These are phyloP conservation scores for Pleurotus cornucopiae DNA, from an alignment of 768 basidiomycete genomes.

Conservation along the genomic window DNA sequence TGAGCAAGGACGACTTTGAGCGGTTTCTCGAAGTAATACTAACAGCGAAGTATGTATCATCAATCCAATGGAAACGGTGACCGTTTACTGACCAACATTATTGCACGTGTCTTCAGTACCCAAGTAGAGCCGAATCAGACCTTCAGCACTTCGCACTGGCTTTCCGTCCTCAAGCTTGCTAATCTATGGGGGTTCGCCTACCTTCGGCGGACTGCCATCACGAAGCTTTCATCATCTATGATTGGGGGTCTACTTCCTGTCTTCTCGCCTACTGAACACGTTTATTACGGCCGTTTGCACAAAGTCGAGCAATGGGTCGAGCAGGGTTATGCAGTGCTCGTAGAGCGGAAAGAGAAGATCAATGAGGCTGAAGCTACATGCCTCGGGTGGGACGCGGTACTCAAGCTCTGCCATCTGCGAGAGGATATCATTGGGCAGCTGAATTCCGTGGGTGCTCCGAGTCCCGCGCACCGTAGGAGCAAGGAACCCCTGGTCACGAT, in stretches of 20 bases:
- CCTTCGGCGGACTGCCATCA: not conserved
- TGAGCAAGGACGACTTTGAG: not conserved
- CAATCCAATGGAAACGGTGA: too few species aligned
- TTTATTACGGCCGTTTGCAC: not conserved
- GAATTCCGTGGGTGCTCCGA: too few species aligned
- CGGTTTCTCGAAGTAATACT: not conserved
- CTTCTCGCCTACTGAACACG: not conserved
- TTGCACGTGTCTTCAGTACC: too few species aligned
- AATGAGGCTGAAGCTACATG: not conserved
- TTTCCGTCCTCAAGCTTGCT: not conserved
- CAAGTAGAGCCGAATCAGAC: too few species aligned
- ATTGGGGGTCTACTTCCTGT: too few species aligned
- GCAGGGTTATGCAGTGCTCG: not conserved
- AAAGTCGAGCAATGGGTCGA: not conserved
- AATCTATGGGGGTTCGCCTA: conserved; percentile 2
- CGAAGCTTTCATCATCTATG: not conserved
- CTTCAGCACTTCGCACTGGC: not conserved
- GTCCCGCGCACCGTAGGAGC: too few species aligned
- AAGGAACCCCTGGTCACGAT: too few species aligned
- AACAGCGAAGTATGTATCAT: not conserved
- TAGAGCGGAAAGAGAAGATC: not conserved
- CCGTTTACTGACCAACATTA: too few species aligned
- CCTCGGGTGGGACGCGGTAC: not conserved
- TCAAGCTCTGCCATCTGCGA: not conserved
- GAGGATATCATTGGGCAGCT: not conserved